Evolutionary conservation across 208 protist genomes (phyloP), one percentile per base, ranked within the genome.

Genomic region (Balamuthia mandrillaris): DNA sequence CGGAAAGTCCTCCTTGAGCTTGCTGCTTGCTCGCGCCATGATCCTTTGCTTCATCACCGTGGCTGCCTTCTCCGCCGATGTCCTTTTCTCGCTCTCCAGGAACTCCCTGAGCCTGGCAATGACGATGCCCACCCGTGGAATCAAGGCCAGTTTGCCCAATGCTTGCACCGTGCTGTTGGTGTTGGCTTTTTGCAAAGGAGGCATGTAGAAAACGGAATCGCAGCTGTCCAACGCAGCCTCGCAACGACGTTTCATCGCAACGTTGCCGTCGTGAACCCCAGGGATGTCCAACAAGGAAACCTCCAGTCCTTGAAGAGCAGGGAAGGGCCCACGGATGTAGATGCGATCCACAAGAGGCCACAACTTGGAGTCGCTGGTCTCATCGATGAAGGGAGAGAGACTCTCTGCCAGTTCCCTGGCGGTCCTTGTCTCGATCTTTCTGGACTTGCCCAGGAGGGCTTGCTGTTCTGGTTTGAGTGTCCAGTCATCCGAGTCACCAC

Each of bases 281-380:
- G 63, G 63, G n/a, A 72, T 72, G 63, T 72, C 63, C 63, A 72
- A 31, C 33, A 72, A n/a, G 6, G 63, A 72, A 21, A 72, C 33
- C n/a, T 16, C n/a, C 16, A 72, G 63, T 21, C 33, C 33, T 12
- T 24, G 63, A n/a, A 72, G 24, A 2, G 63, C 24, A 1, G 2
- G n/a, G 33, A 72, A 72, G 2, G 63, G 63, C 1, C 63, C 63
- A 6, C 63, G 7, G 12, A 72, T 72, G 37, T 72, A 72, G 63
- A 72, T 27, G 16, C 63, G 63, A 16, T 72, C 63, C 5, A 72
- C 63, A 21, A 72, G 63, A 16, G 63, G 63, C 63, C 63, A 72
- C 4, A 72, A 12, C n/a, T n/a, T n/a, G n/a, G n/a, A n/a, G 7
- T 42, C 12, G 2, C 27, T 24, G 18, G 7, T n/a, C 1, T 33